phyloP scores from a whole-genome alignment of 2,329 filamentous ascomycete species.

The Cucurbitaria berberidis region DNA sequence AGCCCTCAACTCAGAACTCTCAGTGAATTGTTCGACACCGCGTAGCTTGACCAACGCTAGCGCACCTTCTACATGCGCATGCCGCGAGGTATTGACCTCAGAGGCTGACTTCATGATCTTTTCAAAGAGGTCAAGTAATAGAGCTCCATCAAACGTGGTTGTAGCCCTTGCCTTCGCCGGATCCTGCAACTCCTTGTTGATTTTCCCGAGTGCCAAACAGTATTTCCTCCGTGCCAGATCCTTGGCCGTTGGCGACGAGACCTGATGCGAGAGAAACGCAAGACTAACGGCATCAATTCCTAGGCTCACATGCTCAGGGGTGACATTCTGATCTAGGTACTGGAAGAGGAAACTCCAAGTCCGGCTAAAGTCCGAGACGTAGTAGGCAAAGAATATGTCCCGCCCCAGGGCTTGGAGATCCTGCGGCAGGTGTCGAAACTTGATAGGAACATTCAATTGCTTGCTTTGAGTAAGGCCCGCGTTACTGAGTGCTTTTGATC shows the following conservation, averaged over 20 bases:
- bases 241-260: slow-evolving; percentile 20
- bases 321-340: slow-evolving; percentile 13
- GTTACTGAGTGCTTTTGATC: slow-evolving; percentile 15
- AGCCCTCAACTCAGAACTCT: slow-evolving; percentile 17
- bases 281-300: slow-evolving; percentile 40
- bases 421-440: slow-evolving; percentile 17
- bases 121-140: slow-evolving; percentile 38
- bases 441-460: not conserved
- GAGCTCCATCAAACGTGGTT: slow-evolving; percentile 25
- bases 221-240: slow-evolving; percentile 31
- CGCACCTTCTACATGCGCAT: slow-evolving; percentile 34
- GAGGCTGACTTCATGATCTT: slow-evolving; percentile 26
- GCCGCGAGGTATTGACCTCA: slow-evolving; percentile 9
- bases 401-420: slow-evolving; percentile 26
- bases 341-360: slow-evolving; percentile 33
- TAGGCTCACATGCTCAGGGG: slow-evolving; percentile 29
- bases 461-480: not conserved
- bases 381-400: slow-evolving; percentile 33
- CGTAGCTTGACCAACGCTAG: slow-evolving; percentile 31
- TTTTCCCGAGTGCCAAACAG: slow-evolving; percentile 28
- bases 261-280: slow-evolving; percentile 32
- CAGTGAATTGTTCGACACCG: slow-evolving; percentile 23
- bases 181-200: slow-evolving; percentile 24
- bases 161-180: slow-evolving; percentile 14
- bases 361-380: slow-evolving; percentile 32